phyloP scores from a whole-genome alignment of 352 stramenopile genomes.

The Phytophthora citricola region DNA sequence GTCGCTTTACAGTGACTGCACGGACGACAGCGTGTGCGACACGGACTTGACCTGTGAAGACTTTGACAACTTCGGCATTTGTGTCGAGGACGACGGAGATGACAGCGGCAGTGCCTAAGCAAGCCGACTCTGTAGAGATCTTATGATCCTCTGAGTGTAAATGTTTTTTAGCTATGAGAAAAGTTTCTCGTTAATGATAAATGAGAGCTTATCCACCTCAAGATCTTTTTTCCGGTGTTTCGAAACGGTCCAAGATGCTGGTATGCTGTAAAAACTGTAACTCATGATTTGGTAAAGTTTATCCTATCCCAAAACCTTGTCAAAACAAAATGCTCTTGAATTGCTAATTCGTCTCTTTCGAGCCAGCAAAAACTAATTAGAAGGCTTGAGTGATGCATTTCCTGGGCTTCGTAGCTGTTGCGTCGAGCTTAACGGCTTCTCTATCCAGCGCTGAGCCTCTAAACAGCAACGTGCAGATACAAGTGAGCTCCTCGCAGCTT shows the following conservation, averaged over 20 bases:
- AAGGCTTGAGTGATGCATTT: slow-evolving; percentile 15
- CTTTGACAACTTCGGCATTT: slow-evolving; percentile 50
- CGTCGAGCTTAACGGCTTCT: slow-evolving; percentile 3
- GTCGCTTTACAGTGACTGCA: slow-evolving; percentile 55
- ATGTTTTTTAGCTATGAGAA: slow-evolving; percentile 17
- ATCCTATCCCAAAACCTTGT: not conserved
- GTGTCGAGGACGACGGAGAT: slow-evolving; percentile 26
- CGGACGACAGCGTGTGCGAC: slow-evolving; percentile 38
- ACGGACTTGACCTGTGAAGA: slow-evolving; percentile 46
- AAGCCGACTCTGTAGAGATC: not conserved
- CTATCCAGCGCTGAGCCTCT: slow-evolving; percentile 6
- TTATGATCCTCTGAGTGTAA: slow-evolving; percentile 13
- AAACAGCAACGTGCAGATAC: slow-evolving; percentile 12
- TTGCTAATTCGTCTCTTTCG: slow-evolving; percentile 2
- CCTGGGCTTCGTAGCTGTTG: slow-evolving; percentile 6
- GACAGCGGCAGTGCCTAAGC: slow-evolving; percentile 18
- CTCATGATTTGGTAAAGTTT: not conserved
- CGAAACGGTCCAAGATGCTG: not conserved
- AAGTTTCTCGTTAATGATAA: not conserved
- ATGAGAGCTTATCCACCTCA: slow-evolving; percentile 3
- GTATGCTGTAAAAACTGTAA: slow-evolving; percentile 4
- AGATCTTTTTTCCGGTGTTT: slow-evolving; percentile 9
- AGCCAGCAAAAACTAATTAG: slow-evolving; percentile 16
- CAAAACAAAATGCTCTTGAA: slow-evolving; percentile 4
- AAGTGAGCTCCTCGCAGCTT: not conserved